phyloP scores from a whole-genome alignment of 495 filamentous ascomycete genomes.

The Aspergillus sclerotiicarbonarius region DNA sequence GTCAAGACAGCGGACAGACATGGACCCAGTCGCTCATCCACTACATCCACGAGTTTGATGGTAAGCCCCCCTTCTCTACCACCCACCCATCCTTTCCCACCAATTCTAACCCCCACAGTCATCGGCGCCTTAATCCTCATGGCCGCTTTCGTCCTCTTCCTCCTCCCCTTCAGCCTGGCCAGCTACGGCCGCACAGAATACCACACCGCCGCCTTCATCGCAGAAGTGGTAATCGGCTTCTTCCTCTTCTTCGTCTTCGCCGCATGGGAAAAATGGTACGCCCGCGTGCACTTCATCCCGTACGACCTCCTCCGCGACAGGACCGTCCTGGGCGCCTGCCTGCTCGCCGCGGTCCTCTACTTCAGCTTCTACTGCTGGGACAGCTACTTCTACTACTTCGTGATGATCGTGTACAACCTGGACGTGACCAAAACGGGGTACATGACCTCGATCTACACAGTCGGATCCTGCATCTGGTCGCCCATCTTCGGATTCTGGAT shows the following conservation, averaged over 20 bases:
- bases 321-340: slow-evolving; percentile 63
- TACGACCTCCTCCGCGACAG: slow-evolving; percentile 60
- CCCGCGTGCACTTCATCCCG: slow-evolving; percentile 58
- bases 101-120: slow-evolving; percentile 28
- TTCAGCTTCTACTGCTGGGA: slow-evolving; percentile 70
- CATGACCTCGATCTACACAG: slow-evolving; percentile 64
- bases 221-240: slow-evolving; percentile 57
- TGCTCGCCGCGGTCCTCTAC: slow-evolving; percentile 53
- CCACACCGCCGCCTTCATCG: slow-evolving; percentile 52
- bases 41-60: slow-evolving; percentile 61
- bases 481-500: slow-evolving; percentile 56
- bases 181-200: slow-evolving; percentile 46
- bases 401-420: slow-evolving; percentile 69
- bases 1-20: slow-evolving; percentile 45
- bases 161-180: slow-evolving; percentile 60
- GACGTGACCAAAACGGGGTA: slow-evolving; percentile 57
- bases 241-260: slow-evolving; percentile 55
- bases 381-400: slow-evolving; percentile 62
- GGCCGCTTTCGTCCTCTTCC: slow-evolving; percentile 58
- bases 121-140: slow-evolving; percentile 57
- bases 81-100: slow-evolving; percentile 2
- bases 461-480: slow-evolving; percentile 64
- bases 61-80: slow-evolving; percentile 26
- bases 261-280: slow-evolving; percentile 56
- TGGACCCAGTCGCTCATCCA: slow-evolving; percentile 45